Percentiles rank a stretch among this genome's conserved stretches.
Conservation (phyloP, 345 rosid species). For the Crucihimalaya himalaica region DNA sequence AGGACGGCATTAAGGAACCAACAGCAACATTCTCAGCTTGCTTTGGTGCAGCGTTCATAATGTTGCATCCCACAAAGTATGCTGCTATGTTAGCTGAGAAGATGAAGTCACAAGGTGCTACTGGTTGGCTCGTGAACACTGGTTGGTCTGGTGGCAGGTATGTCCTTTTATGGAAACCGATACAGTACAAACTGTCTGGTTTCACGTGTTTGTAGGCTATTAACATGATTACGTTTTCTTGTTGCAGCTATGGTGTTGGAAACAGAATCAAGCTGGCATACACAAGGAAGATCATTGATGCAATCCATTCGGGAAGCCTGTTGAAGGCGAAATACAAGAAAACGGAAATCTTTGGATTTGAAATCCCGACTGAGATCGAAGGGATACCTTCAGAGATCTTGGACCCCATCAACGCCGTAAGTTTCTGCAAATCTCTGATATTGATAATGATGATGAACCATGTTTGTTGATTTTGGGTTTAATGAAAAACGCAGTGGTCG, state of each 20-base stretch:
- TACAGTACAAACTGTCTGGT: neutral
- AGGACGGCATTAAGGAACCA: constrained; percentile 92
- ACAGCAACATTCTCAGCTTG: constrained; percentile 94
- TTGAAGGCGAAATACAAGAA: constrained; percentile 68
- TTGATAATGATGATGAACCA: neutral
- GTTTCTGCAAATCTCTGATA: constrained; percentile 30
- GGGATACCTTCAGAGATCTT: constrained; percentile 89
- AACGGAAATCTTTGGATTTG: constrained; percentile 78
- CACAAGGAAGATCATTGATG: constrained; percentile 89
- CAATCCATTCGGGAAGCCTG: constrained; percentile 80
- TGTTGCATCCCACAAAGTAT: constrained; percentile 97
- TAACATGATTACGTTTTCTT: neutral
- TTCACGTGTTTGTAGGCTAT: neutral
- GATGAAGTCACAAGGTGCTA: constrained; percentile 94
- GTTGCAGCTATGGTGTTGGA: constrained; percentile 77
- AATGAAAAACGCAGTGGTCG: constrained; percentile 60
- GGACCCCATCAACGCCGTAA: constrained; percentile 75
- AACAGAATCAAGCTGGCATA: constrained; percentile 81
- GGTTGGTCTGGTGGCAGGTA: constrained; percentile 99
- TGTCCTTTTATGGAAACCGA: neutral
- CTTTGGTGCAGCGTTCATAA: constrained; percentile 96
- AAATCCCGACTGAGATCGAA: constrained; percentile 72
- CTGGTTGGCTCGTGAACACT: constrained; percentile 97
- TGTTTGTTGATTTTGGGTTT: neutral
- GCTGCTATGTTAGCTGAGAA: constrained; percentile 97